phyloP scores from a whole-genome alignment of 192 early-diverging fungal species.

The Podila horticola region DNA sequence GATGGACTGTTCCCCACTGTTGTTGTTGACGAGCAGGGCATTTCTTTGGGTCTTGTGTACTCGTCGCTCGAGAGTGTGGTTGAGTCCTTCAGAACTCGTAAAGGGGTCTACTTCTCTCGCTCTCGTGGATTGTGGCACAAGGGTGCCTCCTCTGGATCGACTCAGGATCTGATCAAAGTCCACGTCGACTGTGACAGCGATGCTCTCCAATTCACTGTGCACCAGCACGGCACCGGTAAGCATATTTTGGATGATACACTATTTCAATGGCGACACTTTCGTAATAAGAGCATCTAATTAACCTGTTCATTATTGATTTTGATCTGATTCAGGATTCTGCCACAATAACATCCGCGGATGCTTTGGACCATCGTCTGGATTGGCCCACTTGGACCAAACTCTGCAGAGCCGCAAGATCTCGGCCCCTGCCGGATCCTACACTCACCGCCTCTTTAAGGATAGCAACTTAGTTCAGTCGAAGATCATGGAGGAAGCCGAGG shows the following conservation, averaged over 20 bases:
- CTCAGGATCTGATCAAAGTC: constrained; percentile 84
- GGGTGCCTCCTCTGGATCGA: constrained; percentile 93
- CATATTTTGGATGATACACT: neutral
- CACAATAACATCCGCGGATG: constrained; percentile 92
- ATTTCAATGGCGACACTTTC: neutral
- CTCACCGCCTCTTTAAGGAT: constrained; percentile 88
- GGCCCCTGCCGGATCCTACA: constrained; percentile 94
- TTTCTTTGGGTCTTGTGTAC: constrained; percentile 94
- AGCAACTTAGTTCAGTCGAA: constrained; percentile 84
- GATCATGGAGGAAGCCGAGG: constrained; percentile 96
- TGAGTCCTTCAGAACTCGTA: constrained; percentile 78
- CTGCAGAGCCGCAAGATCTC: constrained; percentile 72
- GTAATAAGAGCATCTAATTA: neutral
- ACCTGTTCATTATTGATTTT: neutral
- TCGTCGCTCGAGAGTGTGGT: constrained; percentile 85
- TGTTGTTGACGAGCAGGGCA: constrained; percentile 89
- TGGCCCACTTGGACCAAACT: constrained; percentile 76
- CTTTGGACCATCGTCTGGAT: constrained; percentile 84
- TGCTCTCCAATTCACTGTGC: constrained; percentile 86
- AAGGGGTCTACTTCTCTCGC: constrained; percentile 95
- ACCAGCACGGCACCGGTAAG: constrained; percentile 83
- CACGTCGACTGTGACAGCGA: constrained; percentile 94
- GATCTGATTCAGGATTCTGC: constrained; percentile 80
- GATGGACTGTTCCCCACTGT: constrained; percentile 93
- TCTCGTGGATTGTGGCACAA: constrained; percentile 95